Conservation (phyloP, 352 stramenopile species). For the Globisporangium nodosum region DNA sequence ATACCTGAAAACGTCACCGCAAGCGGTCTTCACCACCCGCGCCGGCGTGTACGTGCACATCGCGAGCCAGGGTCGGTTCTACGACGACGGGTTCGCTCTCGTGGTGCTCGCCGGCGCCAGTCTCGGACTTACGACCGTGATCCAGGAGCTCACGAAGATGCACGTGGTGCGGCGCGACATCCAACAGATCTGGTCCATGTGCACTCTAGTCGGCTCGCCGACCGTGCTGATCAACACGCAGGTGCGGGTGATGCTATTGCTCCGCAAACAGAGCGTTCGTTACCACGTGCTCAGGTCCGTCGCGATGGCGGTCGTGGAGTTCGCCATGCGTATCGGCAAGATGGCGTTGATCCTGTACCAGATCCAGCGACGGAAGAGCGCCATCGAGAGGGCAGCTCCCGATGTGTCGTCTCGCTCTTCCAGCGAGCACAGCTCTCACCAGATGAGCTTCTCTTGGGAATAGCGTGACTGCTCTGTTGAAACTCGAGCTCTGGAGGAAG, state of each 20-base stretch:
- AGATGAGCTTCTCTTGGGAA: background rate
- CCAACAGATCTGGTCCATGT: constrained; percentile 29
- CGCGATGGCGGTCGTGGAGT: constrained; percentile 23
- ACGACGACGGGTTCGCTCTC: background rate
- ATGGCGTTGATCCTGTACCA: constrained; percentile 4
- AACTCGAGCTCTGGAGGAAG: constrained; percentile 2
- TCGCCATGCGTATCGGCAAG: constrained; percentile 22
- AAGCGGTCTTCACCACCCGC: background rate
- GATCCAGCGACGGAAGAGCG: background rate
- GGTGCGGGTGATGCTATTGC: constrained; percentile 23
- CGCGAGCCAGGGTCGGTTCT: constrained; percentile 3
- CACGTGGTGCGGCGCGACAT: constrained; percentile 23
- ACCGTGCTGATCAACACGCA: constrained; percentile 44
- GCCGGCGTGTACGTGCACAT: constrained; percentile 1
- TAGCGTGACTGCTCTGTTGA: background rate
- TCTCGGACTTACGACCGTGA: background rate
- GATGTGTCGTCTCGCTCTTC: background rate
- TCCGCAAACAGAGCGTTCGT: constrained; percentile 18
- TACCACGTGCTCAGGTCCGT: constrained; percentile 18
- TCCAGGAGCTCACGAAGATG: constrained; percentile 23
- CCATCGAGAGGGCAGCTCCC: background rate
- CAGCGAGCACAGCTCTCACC: background rate
- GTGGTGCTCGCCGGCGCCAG: constrained; percentile 1
- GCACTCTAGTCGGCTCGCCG: constrained; percentile 23
- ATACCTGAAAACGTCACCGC: constrained; percentile 1